phyloP scores from a whole-genome alignment of 1,284 basidiomycete genomes.

The Mycena sp. region DNA sequence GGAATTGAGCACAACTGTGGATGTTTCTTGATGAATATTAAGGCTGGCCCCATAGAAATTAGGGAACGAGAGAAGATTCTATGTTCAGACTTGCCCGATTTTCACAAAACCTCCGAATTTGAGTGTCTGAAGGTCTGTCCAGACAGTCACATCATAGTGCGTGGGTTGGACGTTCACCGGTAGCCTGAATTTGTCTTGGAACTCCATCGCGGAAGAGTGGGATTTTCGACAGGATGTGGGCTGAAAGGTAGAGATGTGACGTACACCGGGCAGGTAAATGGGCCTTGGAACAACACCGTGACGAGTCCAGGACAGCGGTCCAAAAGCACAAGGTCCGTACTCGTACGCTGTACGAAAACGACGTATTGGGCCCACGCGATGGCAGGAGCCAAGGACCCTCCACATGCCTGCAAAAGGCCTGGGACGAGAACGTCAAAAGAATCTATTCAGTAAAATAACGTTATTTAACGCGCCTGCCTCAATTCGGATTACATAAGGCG shows the following conservation, averaged over 20 bases:
- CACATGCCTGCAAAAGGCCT: background rate
- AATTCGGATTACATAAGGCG: no score
- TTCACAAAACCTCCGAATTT: constrained; percentile 84
- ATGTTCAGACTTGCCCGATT: constrained; percentile 62
- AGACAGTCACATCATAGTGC: constrained; percentile 88
- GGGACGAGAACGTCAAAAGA: background rate
- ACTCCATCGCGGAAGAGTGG: constrained; percentile 7
- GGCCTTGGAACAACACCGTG: background rate
- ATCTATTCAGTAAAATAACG: no score
- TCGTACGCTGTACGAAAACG: background rate
- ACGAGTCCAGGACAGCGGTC: no score
- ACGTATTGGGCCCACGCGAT: constrained; percentile 7
- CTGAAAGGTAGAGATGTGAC: constrained; percentile 3
- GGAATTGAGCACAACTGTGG: constrained; percentile 76
- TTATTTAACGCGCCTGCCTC: no score
- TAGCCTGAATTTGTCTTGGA: constrained; percentile 70
- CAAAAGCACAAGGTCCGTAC: background rate
- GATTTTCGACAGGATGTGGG: constrained; percentile 7
- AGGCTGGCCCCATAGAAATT: constrained; percentile 56
- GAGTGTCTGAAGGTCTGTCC: constrained; percentile 82
- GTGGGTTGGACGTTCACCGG: constrained; percentile 78
- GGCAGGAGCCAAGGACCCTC: constrained; percentile 8
- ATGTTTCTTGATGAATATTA: constrained; percentile 75
- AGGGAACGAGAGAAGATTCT: background rate
- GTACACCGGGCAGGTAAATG: background rate